Conservation (phyloP, 768 basidiomycete genomes). For the Glaciozyma antarctica region DNA sequence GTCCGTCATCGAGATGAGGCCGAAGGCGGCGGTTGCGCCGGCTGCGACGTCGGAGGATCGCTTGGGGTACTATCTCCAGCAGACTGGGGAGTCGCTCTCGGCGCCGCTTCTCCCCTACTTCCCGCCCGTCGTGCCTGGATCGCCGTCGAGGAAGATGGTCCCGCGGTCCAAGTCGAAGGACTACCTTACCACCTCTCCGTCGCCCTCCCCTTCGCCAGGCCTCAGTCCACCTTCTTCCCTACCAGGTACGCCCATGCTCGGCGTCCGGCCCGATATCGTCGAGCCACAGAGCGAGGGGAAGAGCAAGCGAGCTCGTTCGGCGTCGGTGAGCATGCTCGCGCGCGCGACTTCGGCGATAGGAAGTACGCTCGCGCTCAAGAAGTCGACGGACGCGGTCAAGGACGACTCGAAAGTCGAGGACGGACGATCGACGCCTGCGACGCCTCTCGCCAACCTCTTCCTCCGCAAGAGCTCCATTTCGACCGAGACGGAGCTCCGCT, state of each 20-base stretch:
- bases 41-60: slow-evolving; percentile 3
- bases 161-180: slow-evolving; percentile 4
- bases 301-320: slow-evolving; percentile 47
- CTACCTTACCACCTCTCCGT: not conserved
- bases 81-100: not conserved
- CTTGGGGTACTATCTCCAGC: slow-evolving; percentile 5
- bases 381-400: slow-evolving; percentile 1
- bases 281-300: slow-evolving; percentile 9
- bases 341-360: slow-evolving; percentile 39
- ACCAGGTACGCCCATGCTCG: not conserved
- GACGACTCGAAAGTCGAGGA: slow-evolving; percentile 16
- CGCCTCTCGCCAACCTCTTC: slow-evolving; percentile 1
- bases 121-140: slow-evolving; percentile 10
- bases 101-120: slow-evolving; percentile 4
- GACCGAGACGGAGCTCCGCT: not conserved
- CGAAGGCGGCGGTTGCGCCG: slow-evolving; percentile 5
- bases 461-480: slow-evolving; percentile 13
- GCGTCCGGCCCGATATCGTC: not conserved
- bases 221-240: slow-evolving; percentile 1
- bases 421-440: not conserved
- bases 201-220: not conserved
- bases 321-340: slow-evolving; percentile 39
- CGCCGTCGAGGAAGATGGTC: slow-evolving; percentile 4
- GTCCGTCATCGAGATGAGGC: not conserved
- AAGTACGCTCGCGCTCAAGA: slow-evolving; percentile 2